Evolutionary conservation across 2,329 filamentous ascomycete genomes (phyloP), one percentile per base, ranked within the genome.

Genomic region (Fusarium hainanense): DNA sequence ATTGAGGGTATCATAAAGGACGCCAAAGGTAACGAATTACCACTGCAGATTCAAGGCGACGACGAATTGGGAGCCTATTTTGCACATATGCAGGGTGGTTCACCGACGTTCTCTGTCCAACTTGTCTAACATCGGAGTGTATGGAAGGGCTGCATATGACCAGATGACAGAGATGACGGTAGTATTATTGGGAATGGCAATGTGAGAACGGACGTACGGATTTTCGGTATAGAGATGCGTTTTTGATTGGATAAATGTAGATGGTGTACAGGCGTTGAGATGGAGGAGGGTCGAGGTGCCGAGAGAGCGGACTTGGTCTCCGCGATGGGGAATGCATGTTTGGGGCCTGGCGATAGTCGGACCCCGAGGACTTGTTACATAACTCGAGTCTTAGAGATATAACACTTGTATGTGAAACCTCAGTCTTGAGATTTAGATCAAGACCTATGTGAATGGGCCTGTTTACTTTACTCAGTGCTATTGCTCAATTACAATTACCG

Each of bases 31-130:
- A 84, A 84, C 51, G 90, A 93, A 74, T 82, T 92, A 46, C 82
- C 82, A 18, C 86, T 92, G 73, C 81, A 85, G 58, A 90, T 95
- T 71, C 89, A 90, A 57, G 85, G 89, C 42, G 90, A 94, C 72
- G 87, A 89, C 66, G 92, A 95, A 79, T 77, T 96, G 66, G 85
- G 86, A 63, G 90, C 90, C 1, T 95, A 94, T 79, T 78, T 96
- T 70, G 83, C 85, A 48, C 90, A 92, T 75, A 83, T 90, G 27
- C 81, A 87, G 68, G 84, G 75, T 14, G 74, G 71, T 23, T 77
- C 83, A 34, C 81, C 83, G 9, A 83, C 80, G 11, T 85, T 85
- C 69, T 78, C 76, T 46, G 80, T 85, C 16, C 80, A 82, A 66
- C 72, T 82, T 46, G 74, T 80, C 14, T 79, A 76, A 76, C 74